Percentiles rank a stretch among this genome's conserved stretches.
These are phyloP conservation scores for Cyathus striatus DNA, from an alignment of 768 basidiomycete species.

Conservation along the genomic window DNA sequence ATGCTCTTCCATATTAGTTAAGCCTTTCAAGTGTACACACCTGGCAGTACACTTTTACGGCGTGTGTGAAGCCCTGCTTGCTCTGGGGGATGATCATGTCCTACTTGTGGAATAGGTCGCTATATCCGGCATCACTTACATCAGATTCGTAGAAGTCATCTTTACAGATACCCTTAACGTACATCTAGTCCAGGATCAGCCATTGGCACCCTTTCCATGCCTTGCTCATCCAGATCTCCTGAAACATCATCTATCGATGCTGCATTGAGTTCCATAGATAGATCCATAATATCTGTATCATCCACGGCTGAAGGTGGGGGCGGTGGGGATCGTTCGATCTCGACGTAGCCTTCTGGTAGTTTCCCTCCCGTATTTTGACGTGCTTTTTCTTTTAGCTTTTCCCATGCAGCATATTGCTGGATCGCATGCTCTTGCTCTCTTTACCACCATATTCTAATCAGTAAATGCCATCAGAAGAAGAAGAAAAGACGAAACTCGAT, in stretches of 20 bases:
- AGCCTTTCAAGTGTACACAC: conserved; percentile 27
- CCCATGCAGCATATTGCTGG: conserved; percentile 85
- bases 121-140: conserved; percentile 13
- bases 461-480: neutral
- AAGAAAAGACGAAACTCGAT: conserved; percentile 59
- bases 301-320: conserved; percentile 74
- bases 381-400: conserved; percentile 75
- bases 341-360: conserved; percentile 66
- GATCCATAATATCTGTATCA: conserved; percentile 81
- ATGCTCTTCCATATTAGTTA: neutral
- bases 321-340: conserved; percentile 67
- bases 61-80: conserved; percentile 73
- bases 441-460: too few relatives aligned
- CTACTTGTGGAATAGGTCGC: conserved; percentile 66
- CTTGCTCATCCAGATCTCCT: conserved; percentile 71
- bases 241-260: conserved; percentile 73
- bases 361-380: conserved; percentile 65
- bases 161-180: conserved; percentile 26
- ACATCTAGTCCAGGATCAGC: conserved; percentile 88
- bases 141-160: neutral
- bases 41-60: conserved; percentile 92
- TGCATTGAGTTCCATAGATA: conserved; percentile 86
- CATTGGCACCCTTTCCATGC: conserved; percentile 86
- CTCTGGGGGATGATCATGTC: conserved; percentile 52
- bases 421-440: conserved; percentile 89